Evolutionary conservation across 2,329 filamentous ascomycete genomes (phyloP), one percentile per base, ranked within the genome.

Genomic region (Fusarium nelsonii): DNA sequence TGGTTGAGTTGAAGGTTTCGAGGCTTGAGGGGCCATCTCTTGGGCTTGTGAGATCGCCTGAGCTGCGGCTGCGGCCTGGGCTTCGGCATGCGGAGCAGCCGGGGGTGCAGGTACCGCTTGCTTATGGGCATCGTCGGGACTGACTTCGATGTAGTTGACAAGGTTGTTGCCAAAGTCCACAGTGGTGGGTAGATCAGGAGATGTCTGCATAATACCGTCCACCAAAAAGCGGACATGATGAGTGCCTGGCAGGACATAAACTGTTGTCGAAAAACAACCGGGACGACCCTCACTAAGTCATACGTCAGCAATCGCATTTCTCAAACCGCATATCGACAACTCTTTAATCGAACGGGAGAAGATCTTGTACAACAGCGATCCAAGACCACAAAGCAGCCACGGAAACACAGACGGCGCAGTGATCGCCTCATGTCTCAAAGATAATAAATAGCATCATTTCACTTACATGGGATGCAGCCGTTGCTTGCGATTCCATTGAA

Each of bases 91-190:
- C 16, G 79, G 75, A 41, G 79, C 72, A 15, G 75, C 73, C 16
- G 79, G 75, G 44, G 75, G 77, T 7, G 76, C 72, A 23, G 77
- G 68, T 20, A 73, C 26, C 23, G 71, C 73, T 32, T 72, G 65
- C 48, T 79, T 69, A 23, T 73, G 69, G 32, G 90, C 80, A 75
- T 94, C 91, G 58, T 94, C 91, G 36, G 92, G 89, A 74, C 87
- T 92, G 66, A 98, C 92, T 82, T 99, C 96, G 76, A 99, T 93
- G 78, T 98, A 99, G 81, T 99, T 99, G 80, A 99, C 95, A 18
- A 99, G 85, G 77, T 97, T 97, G 82, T 98, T 98, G 69, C 94
- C 97, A 78, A 97, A 97, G 79, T 99, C 96, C 61, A 99, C 96
- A 3, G 96, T 97, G 0, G 96, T 98, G 15, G 96, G 95, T 57